Evolutionary conservation across 116 monocot species (phyloP).

Genomic region (Iris pallida): DNA sequence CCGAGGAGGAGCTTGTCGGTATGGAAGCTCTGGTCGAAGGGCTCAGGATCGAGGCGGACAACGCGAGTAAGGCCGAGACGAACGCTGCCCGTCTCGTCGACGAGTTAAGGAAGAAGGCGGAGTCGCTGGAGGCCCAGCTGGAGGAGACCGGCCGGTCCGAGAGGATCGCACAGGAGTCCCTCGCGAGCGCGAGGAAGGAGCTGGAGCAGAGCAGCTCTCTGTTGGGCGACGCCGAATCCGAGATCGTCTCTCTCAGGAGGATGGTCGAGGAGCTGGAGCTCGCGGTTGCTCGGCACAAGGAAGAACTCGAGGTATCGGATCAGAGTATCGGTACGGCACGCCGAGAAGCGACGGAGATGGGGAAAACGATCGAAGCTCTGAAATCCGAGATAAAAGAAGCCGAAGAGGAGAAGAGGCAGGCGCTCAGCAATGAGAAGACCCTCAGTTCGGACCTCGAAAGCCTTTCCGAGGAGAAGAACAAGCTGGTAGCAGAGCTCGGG

Average conservation of each 20-base stretch:
- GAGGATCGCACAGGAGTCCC: conserved; percentile 33
- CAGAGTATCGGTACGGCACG: conserved; percentile 24
- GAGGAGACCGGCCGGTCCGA: conserved; percentile 38
- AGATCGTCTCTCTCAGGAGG: conserved; percentile 40
- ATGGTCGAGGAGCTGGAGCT: conserved; percentile 46
- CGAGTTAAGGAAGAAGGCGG: conserved; percentile 57
- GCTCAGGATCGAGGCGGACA: conserved; percentile 37
- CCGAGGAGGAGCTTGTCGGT: conserved; percentile 32
- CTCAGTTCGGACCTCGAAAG: conserved; percentile 16
- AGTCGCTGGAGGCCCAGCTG: conserved; percentile 31
- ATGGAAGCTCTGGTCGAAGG: conserved; percentile 38
- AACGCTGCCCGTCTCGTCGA: conserved; percentile 28
- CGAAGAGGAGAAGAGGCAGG: conserved; percentile 4
- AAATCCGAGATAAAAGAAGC: conserved; percentile 37
- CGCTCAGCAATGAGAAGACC: conserved; percentile 7
- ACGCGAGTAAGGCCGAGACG: conserved; percentile 47
- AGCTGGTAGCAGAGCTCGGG: conserved; percentile 26
- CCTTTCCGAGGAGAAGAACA: conserved; percentile 23
- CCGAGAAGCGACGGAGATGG: conserved; percentile 35
- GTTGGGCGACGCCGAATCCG: conserved; percentile 41
- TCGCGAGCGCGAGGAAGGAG: conserved; percentile 15
- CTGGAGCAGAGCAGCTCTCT: conserved; percentile 24
- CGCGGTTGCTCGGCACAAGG: conserved; percentile 29
- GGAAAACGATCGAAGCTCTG: conserved; percentile 25
- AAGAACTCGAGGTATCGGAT: conserved; percentile 32